phyloP scores from a whole-genome alignment of 768 basidiomycete genomes.

The Russula emetica region DNA sequence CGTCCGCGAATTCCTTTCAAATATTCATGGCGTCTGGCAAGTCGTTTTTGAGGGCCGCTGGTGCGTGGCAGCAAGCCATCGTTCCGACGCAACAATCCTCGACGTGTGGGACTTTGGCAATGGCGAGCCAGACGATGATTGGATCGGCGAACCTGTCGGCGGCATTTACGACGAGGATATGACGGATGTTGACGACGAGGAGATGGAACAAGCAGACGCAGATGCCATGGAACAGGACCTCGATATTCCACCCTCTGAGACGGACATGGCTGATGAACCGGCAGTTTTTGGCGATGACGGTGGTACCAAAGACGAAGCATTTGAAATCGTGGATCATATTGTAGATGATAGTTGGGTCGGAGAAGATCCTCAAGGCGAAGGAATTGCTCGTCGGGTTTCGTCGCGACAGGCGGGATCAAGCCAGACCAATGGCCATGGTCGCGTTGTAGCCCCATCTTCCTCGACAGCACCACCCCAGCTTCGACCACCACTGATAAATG shows the following conservation, averaged over 20 bases:
- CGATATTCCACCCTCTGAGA: slow-evolving; percentile 30
- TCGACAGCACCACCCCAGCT: slow-evolving; percentile 34
- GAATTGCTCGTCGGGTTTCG: neutral
- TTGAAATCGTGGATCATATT: slow-evolving; percentile 11
- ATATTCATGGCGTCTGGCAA: slow-evolving; percentile 96
- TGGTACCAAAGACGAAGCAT: slow-evolving; percentile 11
- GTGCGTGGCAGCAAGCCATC: slow-evolving; percentile 91
- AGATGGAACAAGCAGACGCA: slow-evolving; percentile 50
- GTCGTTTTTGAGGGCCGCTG: slow-evolving; percentile 92
- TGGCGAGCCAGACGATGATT: slow-evolving; percentile 63
- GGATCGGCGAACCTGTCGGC: slow-evolving; percentile 74
- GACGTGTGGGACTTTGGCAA: slow-evolving; percentile 90
- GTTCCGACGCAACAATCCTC: slow-evolving; percentile 68
- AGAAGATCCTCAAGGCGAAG: slow-evolving; percentile 13
- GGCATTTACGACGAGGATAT: slow-evolving; percentile 70
- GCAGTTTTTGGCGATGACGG: slow-evolving; percentile 31
- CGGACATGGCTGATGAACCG: slow-evolving; percentile 30
- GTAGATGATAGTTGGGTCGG: slow-evolving; percentile 20
- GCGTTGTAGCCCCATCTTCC: slow-evolving; percentile 19
- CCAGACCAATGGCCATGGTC: slow-evolving; percentile 17
- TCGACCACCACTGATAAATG: slow-evolving; percentile 39
- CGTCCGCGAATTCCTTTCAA: slow-evolving; percentile 82
- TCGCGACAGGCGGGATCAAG: slow-evolving; percentile 16
- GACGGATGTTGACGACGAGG: slow-evolving; percentile 51
- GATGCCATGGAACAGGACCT: slow-evolving; percentile 76